Base-by-base conservation (phyloP, 495 filamentous ascomycete species). In the Hypoxylon lienhwacheense region DNA sequence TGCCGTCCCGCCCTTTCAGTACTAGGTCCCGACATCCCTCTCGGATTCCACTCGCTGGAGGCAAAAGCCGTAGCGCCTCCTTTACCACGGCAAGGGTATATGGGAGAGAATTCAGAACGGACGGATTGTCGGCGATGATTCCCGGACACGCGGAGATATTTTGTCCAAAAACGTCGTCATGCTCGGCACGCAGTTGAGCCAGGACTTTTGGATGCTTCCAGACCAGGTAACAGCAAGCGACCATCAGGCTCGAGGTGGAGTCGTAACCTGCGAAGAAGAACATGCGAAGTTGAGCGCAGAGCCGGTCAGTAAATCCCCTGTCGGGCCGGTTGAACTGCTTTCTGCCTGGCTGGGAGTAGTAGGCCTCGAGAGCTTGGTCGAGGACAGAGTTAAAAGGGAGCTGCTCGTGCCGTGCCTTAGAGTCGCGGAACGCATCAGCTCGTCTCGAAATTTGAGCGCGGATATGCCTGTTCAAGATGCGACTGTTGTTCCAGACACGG, bases 31-130 rank as follows among this genome's bases (percentile, higher is more conserved):
- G 37, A 7, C 64, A 64, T 15, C 50, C 65, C 7, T 66, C 65
- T 1, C 70, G 66, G 17, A 63, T 59, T 5, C 50, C 66, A 3
- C 28, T 47, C 0, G 71, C 68, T 2, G 70, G 59, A 5, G 73
- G 68, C 44, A 70, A 74, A 1, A 80, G 55, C 1, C 77, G 69
- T 22, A 79, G 54, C 3, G 71, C 59, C 48, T 81, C 79, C 44
- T 79, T 80, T 39, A 81, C 71, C 0, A 79, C 70, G 3, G 75
- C 79, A 1, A 61, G 36, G 2, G 77, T 78, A 49, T 74, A 79
- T 3, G 73, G 66, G 5, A 76, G 63, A 1, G 66, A 48, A 40
- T 77, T 75, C 28, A 79, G 43, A 2, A 75, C 50, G 1, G 62
- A 47, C 0, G 79, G 74, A 11, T 70, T 53, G 11, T 60, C 53